Conservation (phyloP, 1,284 basidiomycete genomes). For the Cutaneotrichosporon sp. region DNA sequence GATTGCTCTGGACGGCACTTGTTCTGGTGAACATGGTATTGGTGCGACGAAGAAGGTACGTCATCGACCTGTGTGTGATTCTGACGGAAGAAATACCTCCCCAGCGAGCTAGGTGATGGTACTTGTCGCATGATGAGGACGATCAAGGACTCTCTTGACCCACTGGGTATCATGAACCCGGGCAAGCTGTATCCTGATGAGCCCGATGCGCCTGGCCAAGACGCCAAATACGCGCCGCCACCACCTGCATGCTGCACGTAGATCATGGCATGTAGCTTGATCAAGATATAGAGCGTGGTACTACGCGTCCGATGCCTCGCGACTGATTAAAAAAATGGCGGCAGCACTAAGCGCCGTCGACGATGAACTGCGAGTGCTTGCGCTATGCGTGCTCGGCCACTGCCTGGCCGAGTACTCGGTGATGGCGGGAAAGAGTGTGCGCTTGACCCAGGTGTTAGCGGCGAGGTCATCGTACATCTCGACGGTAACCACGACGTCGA, state of each 20-base stretch:
- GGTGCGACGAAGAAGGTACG: slow-evolving; percentile 66
- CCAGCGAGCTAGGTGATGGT: slow-evolving; percentile 68
- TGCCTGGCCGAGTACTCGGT: too few species aligned
- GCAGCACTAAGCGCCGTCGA: too few species aligned
- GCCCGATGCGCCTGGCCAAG: slow-evolving; percentile 1
- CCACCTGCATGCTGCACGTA: slow-evolving; percentile 5
- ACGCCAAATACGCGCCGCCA: slow-evolving; percentile 3
- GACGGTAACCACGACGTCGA: too few species aligned
- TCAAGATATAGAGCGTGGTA: too few species aligned
- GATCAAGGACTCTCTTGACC: slow-evolving; percentile 70
- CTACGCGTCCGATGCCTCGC: too few species aligned
- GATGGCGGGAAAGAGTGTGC: too few species aligned
- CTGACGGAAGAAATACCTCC: slow-evolving; percentile 52
- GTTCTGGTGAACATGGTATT: slow-evolving; percentile 72
- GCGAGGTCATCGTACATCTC: too few species aligned
- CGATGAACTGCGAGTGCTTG: too few species aligned
- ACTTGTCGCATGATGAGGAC: slow-evolving; percentile 73
- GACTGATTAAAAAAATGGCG: too few species aligned
- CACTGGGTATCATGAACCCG: slow-evolving; percentile 72
- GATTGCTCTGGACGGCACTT: slow-evolving; percentile 51
- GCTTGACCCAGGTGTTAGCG: too few species aligned
- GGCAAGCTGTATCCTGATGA: slow-evolving; percentile 59
- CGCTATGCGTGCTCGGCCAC: too few species aligned
- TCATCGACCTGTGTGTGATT: too few species aligned
- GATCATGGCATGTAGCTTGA: not conserved